These are phyloP conservation scores for Reutealis trisperma DNA, from an alignment of 345 rosid genomes.

Conservation along the genomic window DNA sequence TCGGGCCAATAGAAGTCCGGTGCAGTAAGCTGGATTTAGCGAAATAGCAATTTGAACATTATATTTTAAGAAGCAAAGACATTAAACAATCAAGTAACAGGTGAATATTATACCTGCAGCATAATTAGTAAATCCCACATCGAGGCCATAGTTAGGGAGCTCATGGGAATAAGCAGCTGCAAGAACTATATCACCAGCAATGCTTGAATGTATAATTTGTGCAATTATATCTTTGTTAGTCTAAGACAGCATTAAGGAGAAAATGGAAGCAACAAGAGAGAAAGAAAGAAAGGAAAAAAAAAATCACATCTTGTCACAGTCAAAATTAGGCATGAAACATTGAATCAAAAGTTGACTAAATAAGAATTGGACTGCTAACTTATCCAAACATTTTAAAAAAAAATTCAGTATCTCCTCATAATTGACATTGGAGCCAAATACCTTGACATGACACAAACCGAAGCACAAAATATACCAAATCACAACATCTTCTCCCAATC, in stretches of 20 bases:
- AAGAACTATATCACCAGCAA: conserved; percentile 60
- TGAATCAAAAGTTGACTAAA: no score
- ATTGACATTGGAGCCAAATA: no score
- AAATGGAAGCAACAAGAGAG: neutral
- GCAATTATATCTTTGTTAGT: conserved; percentile 68
- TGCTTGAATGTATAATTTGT: conserved; percentile 53
- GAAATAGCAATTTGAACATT: neutral
- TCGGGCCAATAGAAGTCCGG: conserved; percentile 76
- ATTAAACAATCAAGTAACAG: neutral
- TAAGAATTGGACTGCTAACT: no score
- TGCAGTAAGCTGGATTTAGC: conserved; percentile 53
- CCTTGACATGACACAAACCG: no score
- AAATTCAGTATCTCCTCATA: no score
- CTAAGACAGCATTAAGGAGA: conserved; percentile 38
- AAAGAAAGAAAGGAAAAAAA: neutral
- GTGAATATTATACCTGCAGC: conserved; percentile 58
- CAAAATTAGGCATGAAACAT: no score
- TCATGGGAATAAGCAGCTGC: conserved; percentile 72
- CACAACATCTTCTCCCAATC: no score
- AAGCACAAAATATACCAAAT: no score
- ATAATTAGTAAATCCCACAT: conserved; percentile 71
- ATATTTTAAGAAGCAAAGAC: neutral
- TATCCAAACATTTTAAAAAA: no score
- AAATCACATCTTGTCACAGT: neutral
- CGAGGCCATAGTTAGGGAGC: conserved; percentile 61